Evolutionary conservation across 1,139 yeast genomes (phyloP).

Genomic region (Geotrichum australiense): DNA sequence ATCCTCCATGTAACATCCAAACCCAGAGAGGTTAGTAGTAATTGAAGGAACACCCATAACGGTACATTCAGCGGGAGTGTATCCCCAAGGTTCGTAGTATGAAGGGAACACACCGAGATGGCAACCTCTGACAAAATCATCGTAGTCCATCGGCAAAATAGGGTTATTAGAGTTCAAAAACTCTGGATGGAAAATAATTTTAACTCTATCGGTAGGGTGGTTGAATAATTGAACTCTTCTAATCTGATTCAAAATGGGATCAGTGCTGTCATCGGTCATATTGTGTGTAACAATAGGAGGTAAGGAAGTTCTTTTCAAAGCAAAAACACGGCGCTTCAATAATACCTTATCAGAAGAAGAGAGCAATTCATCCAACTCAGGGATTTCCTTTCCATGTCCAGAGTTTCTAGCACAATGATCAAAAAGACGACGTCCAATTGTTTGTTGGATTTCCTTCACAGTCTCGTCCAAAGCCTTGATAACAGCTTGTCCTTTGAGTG

Average conservation of each 20-base stretch:
- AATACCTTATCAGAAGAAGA: slow-evolving; percentile 85
- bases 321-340: slow-evolving; percentile 87
- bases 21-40: slow-evolving; percentile 92
- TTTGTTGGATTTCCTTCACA: slow-evolving; percentile 78
- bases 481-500: slow-evolving; percentile 93
- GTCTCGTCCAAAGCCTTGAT: slow-evolving; percentile 86
- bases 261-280: slow-evolving; percentile 86
- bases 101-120: slow-evolving; percentile 98
- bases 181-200: slow-evolving; percentile 96
- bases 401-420: slow-evolving; percentile 86
- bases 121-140: slow-evolving; percentile 96
- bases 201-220: slow-evolving; percentile 83
- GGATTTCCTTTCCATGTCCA: slow-evolving; percentile 50
- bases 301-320: slow-evolving; percentile 76
- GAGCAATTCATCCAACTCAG: slow-evolving; percentile 70
- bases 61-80: slow-evolving; percentile 98
- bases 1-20: slow-evolving; percentile 98
- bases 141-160: slow-evolving; percentile 85
- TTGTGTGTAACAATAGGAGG: slow-evolving; percentile 99
- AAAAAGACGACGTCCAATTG: slow-evolving; percentile 80
- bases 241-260: slow-evolving; percentile 87
- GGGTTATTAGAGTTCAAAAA: slow-evolving; percentile 94
- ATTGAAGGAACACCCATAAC: slow-evolving; percentile 99
- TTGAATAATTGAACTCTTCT: slow-evolving; percentile 89
- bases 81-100: slow-evolving; percentile 99